A percentile compares a stretch with the other conserved stretches of the same genome.
phyloP scores from a whole-genome alignment of 441 rosid species.

The Euphorbia schlechtendalii region DNA sequence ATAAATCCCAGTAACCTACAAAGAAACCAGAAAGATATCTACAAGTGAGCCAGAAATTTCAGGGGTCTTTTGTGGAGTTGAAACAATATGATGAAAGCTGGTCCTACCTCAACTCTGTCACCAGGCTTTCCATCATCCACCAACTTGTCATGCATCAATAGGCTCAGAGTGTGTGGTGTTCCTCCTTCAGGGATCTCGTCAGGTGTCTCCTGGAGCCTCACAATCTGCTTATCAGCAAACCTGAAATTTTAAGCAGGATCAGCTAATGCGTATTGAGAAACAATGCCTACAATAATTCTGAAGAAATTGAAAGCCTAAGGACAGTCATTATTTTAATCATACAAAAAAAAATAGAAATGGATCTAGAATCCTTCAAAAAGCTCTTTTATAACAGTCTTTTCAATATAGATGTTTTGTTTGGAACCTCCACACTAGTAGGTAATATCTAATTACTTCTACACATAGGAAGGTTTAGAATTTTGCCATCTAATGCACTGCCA shows the following conservation, averaged over 20 bases:
- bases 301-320: neutral
- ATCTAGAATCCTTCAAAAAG: neutral
- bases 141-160: slow-evolving; percentile 93
- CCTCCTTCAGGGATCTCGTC: slow-evolving; percentile 97
- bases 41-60: slow-evolving; percentile 8
- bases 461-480: neutral
- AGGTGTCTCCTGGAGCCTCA: slow-evolving; percentile 96
- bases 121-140: slow-evolving; percentile 95
- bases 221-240: slow-evolving; percentile 97
- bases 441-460: neutral
- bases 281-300: slow-evolving; percentile 10
- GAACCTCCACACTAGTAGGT: neutral
- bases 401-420: neutral
- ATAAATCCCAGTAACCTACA: slow-evolving; percentile 86
- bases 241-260: slow-evolving; percentile 29
- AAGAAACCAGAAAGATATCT: slow-evolving; percentile 13
- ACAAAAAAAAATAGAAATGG: neutral
- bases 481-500: neutral
- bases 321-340: neutral
- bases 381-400: neutral
- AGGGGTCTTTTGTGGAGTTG: neutral
- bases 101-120: slow-evolving; percentile 84
- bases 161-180: slow-evolving; percentile 95
- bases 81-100: neutral
- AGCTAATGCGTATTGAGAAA: neutral